Base-by-base conservation (phyloP, 1,284 basidiomycete species). In the Porogramme epimiltina region DNA sequence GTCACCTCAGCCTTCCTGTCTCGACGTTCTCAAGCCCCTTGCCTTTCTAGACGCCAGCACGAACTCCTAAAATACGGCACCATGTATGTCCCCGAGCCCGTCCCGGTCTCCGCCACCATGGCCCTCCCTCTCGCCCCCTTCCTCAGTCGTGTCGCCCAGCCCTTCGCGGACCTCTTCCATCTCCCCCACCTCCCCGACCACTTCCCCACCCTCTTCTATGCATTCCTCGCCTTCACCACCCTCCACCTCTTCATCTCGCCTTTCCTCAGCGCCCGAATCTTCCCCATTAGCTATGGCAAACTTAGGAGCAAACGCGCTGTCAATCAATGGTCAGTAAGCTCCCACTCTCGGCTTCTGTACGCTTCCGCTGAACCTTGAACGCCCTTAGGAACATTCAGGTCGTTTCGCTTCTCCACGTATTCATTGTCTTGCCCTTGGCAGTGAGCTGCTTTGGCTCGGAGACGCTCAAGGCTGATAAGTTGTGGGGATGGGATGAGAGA, bases 131-230 rank as follows among this genome's bases (percentile, higher is more conserved):
- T 56, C 22, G 52, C 62, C 56, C 45, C 42, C 16, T 45, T 60
- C 46, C 58, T 67, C 47, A 23, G 47, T n/a, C 49, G 52, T 5
- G 48, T 65, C 49, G 57, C 57, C 11, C 44, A 47, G 34, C 66
- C 65, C 28, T 37, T 68, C 28, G 66, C 60, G 9, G 45, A 48
- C 36, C 39, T 53, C 24, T 49, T 69, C 34, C 56, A 61, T 33
- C 62, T 78, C 24, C 54, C 49, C 6, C 57, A 65, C 22, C 73
- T 93, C 63, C 74, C 79, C 1, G 82, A 83, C 59, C 82, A 87
- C 55, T 73, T 84, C 44, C 81, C 87, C 61, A 74, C 89, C 23
- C 81, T 95, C 50, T 78, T 91, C 45, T 76, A 79, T 60, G 73
- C 85, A 50, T 73, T 78, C 54, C 54, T 77, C 39, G 69, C 68